A percentile compares a stretch with the other conserved stretches of the same genome.
These are phyloP conservation scores for Diutina siamensis DNA, from an alignment of 1,139 yeast genomes.

Conservation along the genomic window DNA sequence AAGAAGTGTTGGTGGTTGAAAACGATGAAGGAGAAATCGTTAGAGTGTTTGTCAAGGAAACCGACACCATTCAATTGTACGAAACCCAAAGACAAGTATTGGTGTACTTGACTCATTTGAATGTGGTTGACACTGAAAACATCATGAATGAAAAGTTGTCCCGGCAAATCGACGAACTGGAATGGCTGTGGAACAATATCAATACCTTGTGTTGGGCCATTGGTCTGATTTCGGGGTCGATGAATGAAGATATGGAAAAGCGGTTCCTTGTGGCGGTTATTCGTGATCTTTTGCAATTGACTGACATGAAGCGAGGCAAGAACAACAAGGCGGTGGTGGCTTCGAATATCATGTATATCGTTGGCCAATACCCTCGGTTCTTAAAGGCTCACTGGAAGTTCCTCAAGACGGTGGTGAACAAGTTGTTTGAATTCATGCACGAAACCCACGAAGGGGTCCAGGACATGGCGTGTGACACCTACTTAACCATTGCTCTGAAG, in stretches of 20 bases:
- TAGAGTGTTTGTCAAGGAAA: conserved; percentile 91
- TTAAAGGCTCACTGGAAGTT: conserved; percentile 97
- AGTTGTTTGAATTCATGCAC: conserved; percentile 96
- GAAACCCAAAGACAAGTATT: conserved; percentile 92
- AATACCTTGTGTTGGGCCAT: conserved; percentile 99
- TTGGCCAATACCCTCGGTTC: conserved; percentile 96
- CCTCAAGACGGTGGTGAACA: conserved; percentile 87
- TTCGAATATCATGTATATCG: conserved; percentile 96
- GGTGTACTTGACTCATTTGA: conserved; percentile 89
- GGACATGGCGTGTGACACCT: conserved; percentile 99
- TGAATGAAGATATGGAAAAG: conserved; percentile 97
- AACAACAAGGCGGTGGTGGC: conserved; percentile 99
- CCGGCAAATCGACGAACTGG: conserved; percentile 87
- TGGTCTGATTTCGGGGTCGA: conserved; percentile 96
- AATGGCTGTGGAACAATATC: conserved; percentile 98
- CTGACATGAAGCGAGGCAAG: conserved; percentile 94
- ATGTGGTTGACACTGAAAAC: conserved; percentile 86
- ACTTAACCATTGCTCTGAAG: conserved; percentile 86
- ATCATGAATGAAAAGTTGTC: conserved; percentile 89
- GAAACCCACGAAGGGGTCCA: conserved; percentile 99
- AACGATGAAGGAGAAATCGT: conserved; percentile 99
- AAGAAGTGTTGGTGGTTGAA: conserved; percentile 91
- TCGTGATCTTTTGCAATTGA: conserved; percentile 78
- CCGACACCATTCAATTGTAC: conserved; percentile 91
- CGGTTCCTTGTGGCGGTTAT: conserved; percentile 86